Percentiles rank a stretch among this genome's conserved stretches.
phyloP scores from a whole-genome alignment of 2,329 filamentous ascomycete genomes.

The Ophiostoma quercus region DNA sequence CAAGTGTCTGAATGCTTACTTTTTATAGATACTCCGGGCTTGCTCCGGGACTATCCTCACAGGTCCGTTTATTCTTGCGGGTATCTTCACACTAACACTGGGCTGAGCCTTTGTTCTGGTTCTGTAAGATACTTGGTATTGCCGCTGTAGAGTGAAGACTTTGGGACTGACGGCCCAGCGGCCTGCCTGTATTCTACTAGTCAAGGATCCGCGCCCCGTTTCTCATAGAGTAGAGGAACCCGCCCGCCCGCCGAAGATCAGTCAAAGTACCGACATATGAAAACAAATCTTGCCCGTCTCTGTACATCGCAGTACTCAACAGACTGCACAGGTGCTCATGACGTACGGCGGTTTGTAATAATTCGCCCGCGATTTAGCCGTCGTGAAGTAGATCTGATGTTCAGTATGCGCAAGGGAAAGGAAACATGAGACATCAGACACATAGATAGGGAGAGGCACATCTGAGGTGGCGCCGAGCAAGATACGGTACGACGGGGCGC shows the following conservation, averaged over 20 bases:
- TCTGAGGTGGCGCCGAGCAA: neutral
- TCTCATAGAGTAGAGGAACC: neutral
- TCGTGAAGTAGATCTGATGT: neutral
- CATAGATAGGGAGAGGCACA: neutral
- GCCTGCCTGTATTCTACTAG: neutral
- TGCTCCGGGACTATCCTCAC: conserved; percentile 10
- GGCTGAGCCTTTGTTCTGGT: neutral
- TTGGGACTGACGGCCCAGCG: too few species aligned
- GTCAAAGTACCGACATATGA: neutral
- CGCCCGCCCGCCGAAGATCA: neutral
- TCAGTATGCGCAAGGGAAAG: neutral
- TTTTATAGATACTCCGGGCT: conserved; percentile 10
- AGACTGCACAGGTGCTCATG: neutral
- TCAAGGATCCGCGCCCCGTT: neutral
- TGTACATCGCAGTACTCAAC: neutral
- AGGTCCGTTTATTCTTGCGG: conserved; percentile 11
- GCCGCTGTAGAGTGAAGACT: too few species aligned
- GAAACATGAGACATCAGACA: neutral
- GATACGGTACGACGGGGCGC: neutral
- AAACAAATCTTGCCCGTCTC: neutral
- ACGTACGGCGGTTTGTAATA: neutral
- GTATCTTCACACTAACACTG: neutral
- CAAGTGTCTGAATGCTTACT: neutral
- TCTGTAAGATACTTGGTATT: neutral
- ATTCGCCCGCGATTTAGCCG: conserved; percentile 8